Percentiles rank a stretch among this genome's conserved stretches.
Conservation (phyloP, 441 rosid genomes). For the Gossypium davidsonii region DNA sequence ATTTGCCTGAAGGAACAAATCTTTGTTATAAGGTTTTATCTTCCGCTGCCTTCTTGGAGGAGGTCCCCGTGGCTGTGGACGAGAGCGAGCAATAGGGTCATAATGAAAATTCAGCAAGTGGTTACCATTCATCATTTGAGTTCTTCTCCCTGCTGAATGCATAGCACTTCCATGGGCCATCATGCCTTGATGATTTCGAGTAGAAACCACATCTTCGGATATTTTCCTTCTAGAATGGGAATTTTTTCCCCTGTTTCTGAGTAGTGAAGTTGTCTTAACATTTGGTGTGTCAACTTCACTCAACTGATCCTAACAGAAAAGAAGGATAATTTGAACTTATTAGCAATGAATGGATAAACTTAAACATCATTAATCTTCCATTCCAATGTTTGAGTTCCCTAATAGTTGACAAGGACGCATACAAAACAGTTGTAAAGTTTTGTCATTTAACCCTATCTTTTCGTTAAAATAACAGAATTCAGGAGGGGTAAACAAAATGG, state of each 20-base stretch:
- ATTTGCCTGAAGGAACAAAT: constrained; percentile 92
- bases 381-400: neutral
- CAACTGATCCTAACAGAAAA: constrained; percentile 38
- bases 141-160: constrained; percentile 62
- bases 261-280: constrained; percentile 30
- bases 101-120: constrained; percentile 92
- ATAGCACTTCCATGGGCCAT: constrained; percentile 40
- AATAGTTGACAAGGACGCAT: neutral
- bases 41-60: constrained; percentile 66
- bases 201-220: constrained; percentile 29
- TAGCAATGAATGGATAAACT: neutral
- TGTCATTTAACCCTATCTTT: neutral
- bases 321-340: neutral
- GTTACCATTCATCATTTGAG: constrained; percentile 64
- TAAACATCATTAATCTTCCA: neutral
- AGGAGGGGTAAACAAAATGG: neutral
- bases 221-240: constrained; percentile 45
- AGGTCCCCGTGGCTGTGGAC: constrained; percentile 49
- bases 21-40: constrained; percentile 83
- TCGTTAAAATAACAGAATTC: neutral
- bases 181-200: constrained; percentile 31
- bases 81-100: constrained; percentile 64
- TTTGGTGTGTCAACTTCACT: constrained; percentile 35
- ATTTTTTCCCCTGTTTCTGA: constrained; percentile 23
- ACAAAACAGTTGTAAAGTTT: neutral